Conservation (phyloP, 805 yeast species). For the Saccharomycopsis schoenii region DNA sequence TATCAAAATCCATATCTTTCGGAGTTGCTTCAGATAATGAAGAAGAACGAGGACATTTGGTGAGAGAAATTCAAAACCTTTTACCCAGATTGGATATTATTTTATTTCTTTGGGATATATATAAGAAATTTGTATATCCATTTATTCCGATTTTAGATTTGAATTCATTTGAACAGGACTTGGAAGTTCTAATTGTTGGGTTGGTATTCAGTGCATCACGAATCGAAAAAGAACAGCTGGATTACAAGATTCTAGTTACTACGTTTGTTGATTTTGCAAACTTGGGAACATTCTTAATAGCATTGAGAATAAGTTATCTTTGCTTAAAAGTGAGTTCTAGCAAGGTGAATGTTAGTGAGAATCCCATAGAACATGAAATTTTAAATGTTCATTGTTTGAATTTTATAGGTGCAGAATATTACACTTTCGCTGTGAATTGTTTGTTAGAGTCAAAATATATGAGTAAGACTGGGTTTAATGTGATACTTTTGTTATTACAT, state of each 20-base stretch:
- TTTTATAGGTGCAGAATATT: constrained; percentile 6
- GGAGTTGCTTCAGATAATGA: neutral
- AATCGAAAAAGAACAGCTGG: neutral
- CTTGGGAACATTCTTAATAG: constrained; percentile 9
- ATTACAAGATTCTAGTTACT: constrained; percentile 5
- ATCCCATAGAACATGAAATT: constrained; percentile 8
- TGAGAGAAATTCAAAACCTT: constrained; percentile 1
- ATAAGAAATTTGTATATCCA: constrained; percentile 13
- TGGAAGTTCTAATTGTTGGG: constrained; percentile 15
- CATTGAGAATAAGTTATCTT: constrained; percentile 10
- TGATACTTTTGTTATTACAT: neutral
- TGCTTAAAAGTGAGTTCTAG: constrained; percentile 12
- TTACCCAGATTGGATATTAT: constrained; percentile 6
- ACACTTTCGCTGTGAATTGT: constrained; percentile 10
- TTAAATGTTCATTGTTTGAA: neutral
- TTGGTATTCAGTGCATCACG: constrained; percentile 1
- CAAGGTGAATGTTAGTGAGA: neutral
- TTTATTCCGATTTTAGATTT: constrained; percentile 14
- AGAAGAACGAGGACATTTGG: neutral
- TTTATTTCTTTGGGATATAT: constrained; percentile 8
- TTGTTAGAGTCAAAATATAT: neutral
- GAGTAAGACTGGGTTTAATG: neutral
- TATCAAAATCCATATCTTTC: neutral
- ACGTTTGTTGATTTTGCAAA: constrained; percentile 8
- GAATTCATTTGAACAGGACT: constrained; percentile 7